Percentiles rank a stretch among this genome's conserved stretches.
These are phyloP conservation scores for Candida maltosa DNA, from an alignment of 805 yeast species.

Conservation along the genomic window DNA sequence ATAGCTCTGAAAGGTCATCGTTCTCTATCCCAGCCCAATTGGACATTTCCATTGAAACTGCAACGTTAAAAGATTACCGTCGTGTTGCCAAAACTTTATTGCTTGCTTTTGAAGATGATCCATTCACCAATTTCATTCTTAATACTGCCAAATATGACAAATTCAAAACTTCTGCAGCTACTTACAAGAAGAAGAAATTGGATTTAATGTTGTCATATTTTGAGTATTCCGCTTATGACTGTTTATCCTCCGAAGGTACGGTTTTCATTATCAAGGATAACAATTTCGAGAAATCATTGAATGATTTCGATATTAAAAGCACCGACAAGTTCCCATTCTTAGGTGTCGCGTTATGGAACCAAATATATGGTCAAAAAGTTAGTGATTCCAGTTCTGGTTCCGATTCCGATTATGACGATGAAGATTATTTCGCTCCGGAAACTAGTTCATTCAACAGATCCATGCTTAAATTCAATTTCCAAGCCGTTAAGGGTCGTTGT, in stretches of 20 bases:
- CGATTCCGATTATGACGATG: conserved; percentile 17
- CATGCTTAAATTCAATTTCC: conserved; percentile 33
- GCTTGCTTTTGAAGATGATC: conserved; percentile 53
- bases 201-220: conserved; percentile 48
- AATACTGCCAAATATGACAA: conserved; percentile 36
- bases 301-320: conserved; percentile 19
- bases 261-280: conserved; percentile 48
- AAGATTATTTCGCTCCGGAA: conserved; percentile 18
- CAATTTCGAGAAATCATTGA: conserved; percentile 35
- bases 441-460: conserved; percentile 18
- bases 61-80: conserved; percentile 43
- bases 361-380: conserved; percentile 9
- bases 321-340: conserved; percentile 39
- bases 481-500: conserved; percentile 36
- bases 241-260: conserved; percentile 48
- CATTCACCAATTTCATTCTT: conserved; percentile 48
- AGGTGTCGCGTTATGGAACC: conserved; percentile 52
- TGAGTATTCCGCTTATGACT: conserved; percentile 52
- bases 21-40: conserved; percentile 13
- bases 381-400: conserved; percentile 9
- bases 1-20: conserved; percentile 4
- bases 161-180: conserved; percentile 8
- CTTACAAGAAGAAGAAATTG: conserved; percentile 29
- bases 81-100: conserved; percentile 54
- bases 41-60: conserved; percentile 16